These are phyloP conservation scores for Perkinsus marinus DNA, from an alignment of 169 alveolate genomes.

Conservation along the genomic window DNA sequence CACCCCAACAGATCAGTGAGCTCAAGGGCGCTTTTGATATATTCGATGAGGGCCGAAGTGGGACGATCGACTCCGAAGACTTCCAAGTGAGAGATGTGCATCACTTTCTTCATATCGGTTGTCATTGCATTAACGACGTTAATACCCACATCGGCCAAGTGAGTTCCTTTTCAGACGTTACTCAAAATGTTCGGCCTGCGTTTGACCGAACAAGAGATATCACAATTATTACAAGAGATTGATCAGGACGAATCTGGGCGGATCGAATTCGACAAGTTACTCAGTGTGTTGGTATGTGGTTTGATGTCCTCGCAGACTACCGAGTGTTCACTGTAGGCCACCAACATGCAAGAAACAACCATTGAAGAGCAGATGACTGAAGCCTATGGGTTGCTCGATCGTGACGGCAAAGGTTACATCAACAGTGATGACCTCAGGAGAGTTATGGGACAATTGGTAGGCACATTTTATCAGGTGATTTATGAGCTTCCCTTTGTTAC, in stretches of 20 bases:
- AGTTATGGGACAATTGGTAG: neutral
- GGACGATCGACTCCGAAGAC: slow-evolving; percentile 4
- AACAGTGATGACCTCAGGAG: neutral
- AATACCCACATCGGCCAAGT: neutral
- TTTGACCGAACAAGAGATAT: neutral
- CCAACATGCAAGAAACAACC: neutral
- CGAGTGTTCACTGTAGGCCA: neutral
- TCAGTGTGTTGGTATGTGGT: neutral
- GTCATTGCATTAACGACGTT: too few species aligned
- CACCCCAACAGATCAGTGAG: slow-evolving; percentile 8
- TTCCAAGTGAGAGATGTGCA: neutral
- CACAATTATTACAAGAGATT: neutral
- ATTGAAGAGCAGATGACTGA: neutral
- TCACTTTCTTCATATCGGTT: neutral
- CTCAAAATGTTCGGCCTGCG: neutral
- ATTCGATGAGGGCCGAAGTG: slow-evolving; percentile 19
- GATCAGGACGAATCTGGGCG: neutral
- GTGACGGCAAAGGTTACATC: neutral
- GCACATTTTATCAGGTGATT: neutral
- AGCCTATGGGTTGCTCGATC: neutral
- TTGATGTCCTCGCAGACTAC: too few species aligned
- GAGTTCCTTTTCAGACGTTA: neutral
- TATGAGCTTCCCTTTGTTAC: neutral
- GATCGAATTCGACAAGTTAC: neutral
- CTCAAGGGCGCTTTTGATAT: slow-evolving; percentile 18